These are phyloP conservation scores for Xylaria intraflava DNA, from an alignment of 495 filamentous ascomycete species.

Conservation along the genomic window DNA sequence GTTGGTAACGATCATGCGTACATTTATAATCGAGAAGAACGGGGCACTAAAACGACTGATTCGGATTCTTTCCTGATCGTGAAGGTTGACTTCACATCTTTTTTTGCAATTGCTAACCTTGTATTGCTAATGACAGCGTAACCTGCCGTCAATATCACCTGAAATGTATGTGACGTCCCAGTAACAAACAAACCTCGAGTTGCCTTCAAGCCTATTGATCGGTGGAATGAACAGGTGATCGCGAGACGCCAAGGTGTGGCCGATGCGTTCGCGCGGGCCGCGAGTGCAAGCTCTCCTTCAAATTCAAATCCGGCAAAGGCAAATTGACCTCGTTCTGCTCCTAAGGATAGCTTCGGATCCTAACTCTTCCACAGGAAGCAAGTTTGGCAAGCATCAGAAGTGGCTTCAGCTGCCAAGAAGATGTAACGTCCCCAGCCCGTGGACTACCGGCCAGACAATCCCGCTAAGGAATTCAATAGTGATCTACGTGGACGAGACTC, in stretches of 20 bases:
- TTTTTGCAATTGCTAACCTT: conserved; percentile 12
- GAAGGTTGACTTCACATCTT: not conserved
- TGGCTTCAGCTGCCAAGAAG: conserved; percentile 21
- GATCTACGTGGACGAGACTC: conserved; percentile 24
- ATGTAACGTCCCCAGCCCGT: conserved; percentile 11
- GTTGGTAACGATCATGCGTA: not conserved
- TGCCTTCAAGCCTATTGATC: not conserved
- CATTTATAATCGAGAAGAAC: not conserved
- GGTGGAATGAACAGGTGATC: conserved; percentile 30
- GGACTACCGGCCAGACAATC: not conserved
- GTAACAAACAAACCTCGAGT: not conserved
- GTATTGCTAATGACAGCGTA: conserved; percentile 23
- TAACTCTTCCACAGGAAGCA: conserved; percentile 14
- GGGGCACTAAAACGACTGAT: not conserved
- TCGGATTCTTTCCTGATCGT: not conserved
- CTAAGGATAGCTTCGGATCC: not conserved
- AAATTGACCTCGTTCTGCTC: not conserved
- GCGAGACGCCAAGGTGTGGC: conserved; percentile 36
- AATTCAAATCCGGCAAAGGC: conserved; percentile 27
- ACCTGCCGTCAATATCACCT: conserved; percentile 42
- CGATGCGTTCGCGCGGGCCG: conserved; percentile 30
- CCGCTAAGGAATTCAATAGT: conserved; percentile 14
- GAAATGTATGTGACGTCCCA: conserved; percentile 31
- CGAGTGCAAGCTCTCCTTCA: conserved; percentile 26
- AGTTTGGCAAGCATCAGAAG: conserved; percentile 19